These are phyloP conservation scores for Apiospora arundinis DNA, from an alignment of 2,329 filamentous ascomycete species.

Conservation along the genomic window DNA sequence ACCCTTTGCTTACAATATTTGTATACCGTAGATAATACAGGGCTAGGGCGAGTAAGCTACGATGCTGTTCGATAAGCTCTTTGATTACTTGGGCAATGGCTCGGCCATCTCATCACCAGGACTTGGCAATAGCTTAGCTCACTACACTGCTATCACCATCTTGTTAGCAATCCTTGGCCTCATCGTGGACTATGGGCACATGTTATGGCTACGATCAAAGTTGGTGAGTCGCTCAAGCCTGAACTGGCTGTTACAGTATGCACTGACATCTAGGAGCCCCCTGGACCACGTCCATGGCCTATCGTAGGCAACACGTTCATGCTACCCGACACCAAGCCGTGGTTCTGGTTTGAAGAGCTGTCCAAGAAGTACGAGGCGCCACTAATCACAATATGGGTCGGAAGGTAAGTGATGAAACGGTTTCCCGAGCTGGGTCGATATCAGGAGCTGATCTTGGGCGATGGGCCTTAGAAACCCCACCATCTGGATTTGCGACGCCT, in stretches of 20 bases:
- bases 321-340: conserved; percentile 60
- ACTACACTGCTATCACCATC: neutral
- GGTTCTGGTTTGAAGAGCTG: conserved; percentile 62
- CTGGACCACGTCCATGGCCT: conserved; percentile 59
- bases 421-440: too few species aligned
- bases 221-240: conserved; percentile 43
- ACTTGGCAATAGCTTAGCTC: neutral
- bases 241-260: neutral
- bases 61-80: neutral
- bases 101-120: neutral
- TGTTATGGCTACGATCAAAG: conserved; percentile 55
- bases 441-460: neutral
- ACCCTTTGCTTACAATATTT: neutral
- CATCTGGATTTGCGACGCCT: conserved; percentile 56
- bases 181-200: conserved; percentile 52
- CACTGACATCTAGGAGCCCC: conserved; percentile 46
- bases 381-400: conserved; percentile 63
- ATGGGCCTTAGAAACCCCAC: conserved; percentile 44
- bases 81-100: neutral
- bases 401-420: conserved; percentile 40
- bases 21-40: neutral
- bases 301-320: conserved; percentile 63
- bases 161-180: conserved; percentile 33
- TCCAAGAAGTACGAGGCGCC: conserved; percentile 55
- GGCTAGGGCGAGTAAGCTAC: neutral